Evolutionary conservation across 352 stramenopile genomes (phyloP), one percentile per base, ranked within the genome.

Genomic region (Thalassiosira mediterranea): DNA sequence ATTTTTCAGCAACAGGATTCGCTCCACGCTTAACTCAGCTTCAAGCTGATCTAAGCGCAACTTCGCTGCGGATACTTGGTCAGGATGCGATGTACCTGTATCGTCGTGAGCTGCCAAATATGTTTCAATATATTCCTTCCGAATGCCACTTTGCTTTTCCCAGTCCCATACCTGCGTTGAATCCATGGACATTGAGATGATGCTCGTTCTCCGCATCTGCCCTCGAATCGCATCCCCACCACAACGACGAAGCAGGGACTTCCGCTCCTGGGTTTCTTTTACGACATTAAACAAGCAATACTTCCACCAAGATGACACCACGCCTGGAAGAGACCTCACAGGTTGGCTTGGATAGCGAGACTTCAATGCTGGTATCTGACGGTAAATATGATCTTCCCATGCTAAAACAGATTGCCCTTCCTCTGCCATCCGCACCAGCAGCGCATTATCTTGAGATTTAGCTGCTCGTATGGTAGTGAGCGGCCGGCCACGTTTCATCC

Each of bases 1-100:
- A 56, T 75, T 64, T 67, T 81, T 75, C 65, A 91, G 84, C 37
- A 93, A 66, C 2, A 93, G 61, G 69, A 93, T 88, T 60, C 88
- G 77, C 71, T 91, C 83, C 25, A 93, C 61, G n/a, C 60, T 63
- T 21, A 93, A 65, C 8, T 88, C 60, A 64, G 87, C 84, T 78
- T 93, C 88, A 13, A 93, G 70, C 37, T 80, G 21, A 61, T 85
- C 37, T 25, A 93, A 28, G 26, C 67, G 66, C 2, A 71, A 44
- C 49, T 81, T 79, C 23, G 71, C 51, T 59, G 38, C 66, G 53
- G 29, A 32, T 51, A 79, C 56, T 72, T 78, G 58, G 15, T 34
- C 2, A 23, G 49, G 25, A 28, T 54, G 40, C 52, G 51, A 40
- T 58, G 38, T 19, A 58, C 64, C 8, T 29, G 48, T 48, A 66